A percentile compares a stretch with the other conserved stretches of the same genome.
Evolutionary conservation across 2,329 filamentous ascomycete species (phyloP).

Genomic region (Curvularia spicifera): DNA sequence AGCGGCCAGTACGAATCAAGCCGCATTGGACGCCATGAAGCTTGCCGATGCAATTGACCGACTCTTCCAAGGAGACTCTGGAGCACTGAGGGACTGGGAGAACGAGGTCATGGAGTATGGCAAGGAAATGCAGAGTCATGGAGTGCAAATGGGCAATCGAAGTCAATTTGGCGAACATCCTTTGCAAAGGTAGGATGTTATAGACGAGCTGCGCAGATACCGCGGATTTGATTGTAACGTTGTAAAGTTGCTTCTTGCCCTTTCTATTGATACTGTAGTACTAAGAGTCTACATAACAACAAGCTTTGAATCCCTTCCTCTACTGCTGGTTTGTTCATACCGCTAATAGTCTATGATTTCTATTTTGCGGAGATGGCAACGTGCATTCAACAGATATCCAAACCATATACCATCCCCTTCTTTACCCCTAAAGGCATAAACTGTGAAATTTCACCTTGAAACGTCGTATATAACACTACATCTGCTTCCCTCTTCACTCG

Average conservation of each 20-base stretch:
- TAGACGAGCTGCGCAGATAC: background rate
- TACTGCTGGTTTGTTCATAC: background rate
- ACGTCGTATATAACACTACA: too few relatives aligned
- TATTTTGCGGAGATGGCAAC: background rate
- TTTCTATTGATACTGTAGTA: background rate
- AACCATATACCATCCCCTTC: too few relatives aligned
- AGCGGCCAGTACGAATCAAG: constrained; percentile 54
- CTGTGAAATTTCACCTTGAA: too few relatives aligned
- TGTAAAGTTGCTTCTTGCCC: background rate
- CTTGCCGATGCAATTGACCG: constrained; percentile 37
- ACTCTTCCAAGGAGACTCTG: constrained; percentile 44
- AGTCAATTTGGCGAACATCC: constrained; percentile 25
- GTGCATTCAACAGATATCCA: background rate
- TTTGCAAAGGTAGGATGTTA: constrained; percentile 6
- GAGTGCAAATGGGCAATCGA: constrained; percentile 22
- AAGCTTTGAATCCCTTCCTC: background rate
- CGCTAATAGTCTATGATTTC: background rate
- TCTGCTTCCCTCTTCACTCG: too few relatives aligned
- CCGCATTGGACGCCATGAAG: constrained; percentile 51
- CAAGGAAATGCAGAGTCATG: constrained; percentile 19
- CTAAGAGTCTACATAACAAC: background rate
- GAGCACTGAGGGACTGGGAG: constrained; percentile 42
- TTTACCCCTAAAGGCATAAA: too few relatives aligned
- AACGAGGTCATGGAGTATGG: constrained; percentile 23
- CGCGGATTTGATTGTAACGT: background rate